Evolutionary conservation across 148 eudicot species (phyloP), one percentile per base, ranked within the genome.

Genomic region (Suaeda aralocaspica): DNA sequence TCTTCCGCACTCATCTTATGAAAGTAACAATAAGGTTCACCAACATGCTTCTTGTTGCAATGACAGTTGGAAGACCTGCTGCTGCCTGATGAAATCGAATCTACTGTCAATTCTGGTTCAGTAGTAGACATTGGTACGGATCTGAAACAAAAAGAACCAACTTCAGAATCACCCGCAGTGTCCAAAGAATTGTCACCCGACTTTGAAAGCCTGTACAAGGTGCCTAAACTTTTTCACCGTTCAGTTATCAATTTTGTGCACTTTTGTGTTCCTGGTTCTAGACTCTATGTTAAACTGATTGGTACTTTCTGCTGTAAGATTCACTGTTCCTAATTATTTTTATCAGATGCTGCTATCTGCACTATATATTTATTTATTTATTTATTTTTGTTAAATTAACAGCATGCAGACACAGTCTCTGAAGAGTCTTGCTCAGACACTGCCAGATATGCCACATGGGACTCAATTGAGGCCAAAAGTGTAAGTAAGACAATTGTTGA

Each of bases 391-490:
- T 46, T 61, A 33, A 21, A 64, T 62, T 50, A 71, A 63, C 76
- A 79, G 76, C 67, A 45, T 62, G 60, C 39, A 6, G 62, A 46
- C 44, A 51, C 71, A 45, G 42, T 72, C 41, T 61, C 72, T 55
- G 72, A 76, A 71, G 80, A 82, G 69, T 72, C 76, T 72, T 72
- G 62, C 61, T 75, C 80, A 31, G 78, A 76, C 68, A 72, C 78
- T 68, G 45, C 70, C 24, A 53, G 57, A 67, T 72, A 72, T 67
- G 44, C 36, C 15, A 24, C 36, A 9, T 61, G 76, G 55, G 76
- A 70, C 25, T 28, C 73, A 16, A 52, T 31, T 44, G 65, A 79
- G 42, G 72, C 12, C 12, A 67, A 44, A 44, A 48, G 62, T 59
- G 15, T 25, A 52, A 60, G 64, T 67, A 67, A 72, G 34, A 48